A percentile compares a stretch with the other conserved stretches of the same genome.
phyloP scores from a whole-genome alignment of 805 yeast genomes.

The Candida xyloterini region DNA sequence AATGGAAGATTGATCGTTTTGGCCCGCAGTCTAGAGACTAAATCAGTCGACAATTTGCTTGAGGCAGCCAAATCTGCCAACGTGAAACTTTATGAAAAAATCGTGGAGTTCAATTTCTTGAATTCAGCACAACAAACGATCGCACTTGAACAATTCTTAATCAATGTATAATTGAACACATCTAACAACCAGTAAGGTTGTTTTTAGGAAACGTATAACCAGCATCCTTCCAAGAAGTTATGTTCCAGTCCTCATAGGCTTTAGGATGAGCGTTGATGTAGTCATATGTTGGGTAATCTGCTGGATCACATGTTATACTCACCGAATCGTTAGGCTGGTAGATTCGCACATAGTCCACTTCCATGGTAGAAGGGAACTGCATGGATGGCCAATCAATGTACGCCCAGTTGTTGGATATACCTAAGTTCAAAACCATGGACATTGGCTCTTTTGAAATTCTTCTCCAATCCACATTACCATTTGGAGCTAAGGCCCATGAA shows the following conservation, averaged over 20 bases:
- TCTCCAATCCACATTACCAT: constrained; percentile 88
- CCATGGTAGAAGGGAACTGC: constrained; percentile 72
- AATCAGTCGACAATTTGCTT: not conserved
- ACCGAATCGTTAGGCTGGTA: constrained; percentile 74
- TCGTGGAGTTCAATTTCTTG: constrained; percentile 14
- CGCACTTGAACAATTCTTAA: constrained; percentile 6
- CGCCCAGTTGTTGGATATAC: constrained; percentile 90
- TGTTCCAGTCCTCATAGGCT: constrained; percentile 68
- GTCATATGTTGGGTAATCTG: constrained; percentile 77
- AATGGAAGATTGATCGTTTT: constrained; percentile 6
- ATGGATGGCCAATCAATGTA: constrained; percentile 86
- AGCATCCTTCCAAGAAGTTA: constrained; percentile 71
- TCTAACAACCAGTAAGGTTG: constrained; percentile 42
- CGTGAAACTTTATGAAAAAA: constrained; percentile 7
- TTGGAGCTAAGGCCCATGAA: constrained; percentile 77
- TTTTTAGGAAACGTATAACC: constrained; percentile 73
- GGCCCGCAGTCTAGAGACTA: constrained; percentile 4
- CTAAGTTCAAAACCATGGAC: constrained; percentile 84
- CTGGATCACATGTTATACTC: constrained; percentile 81
- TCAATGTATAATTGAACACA: constrained; percentile 1
- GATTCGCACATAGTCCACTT: constrained; percentile 83
- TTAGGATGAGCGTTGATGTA: constrained; percentile 69
- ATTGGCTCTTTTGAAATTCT: constrained; percentile 85
- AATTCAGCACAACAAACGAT: constrained; percentile 2
- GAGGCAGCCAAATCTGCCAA: constrained; percentile 2